Evolutionary conservation across 768 basidiomycete genomes (phyloP), one percentile per base, ranked within the genome.

Genomic region (Trametes cingulata): DNA sequence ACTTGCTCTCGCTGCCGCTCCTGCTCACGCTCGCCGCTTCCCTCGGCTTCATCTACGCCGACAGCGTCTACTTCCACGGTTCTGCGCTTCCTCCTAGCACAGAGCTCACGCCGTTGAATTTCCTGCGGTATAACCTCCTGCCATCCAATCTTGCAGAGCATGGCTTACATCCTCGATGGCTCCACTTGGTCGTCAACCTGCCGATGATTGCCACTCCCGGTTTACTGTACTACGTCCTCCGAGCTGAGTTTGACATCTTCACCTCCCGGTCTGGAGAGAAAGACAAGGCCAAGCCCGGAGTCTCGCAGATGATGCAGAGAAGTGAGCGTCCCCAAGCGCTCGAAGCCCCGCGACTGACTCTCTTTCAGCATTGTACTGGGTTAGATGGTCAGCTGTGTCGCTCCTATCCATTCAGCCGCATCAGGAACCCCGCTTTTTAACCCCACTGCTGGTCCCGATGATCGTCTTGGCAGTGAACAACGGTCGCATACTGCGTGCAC

Each of bases 131-230:
- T 58, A 78, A 77, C 59, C 52, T 76, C n/a, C 69, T 71, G 2
- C 54, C 71, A 10, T 62, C 68, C 15, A 77, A 78, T 65, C 71
- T 77, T 35, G 73, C 73, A 0, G 71, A 69, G 25, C 77, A 78
- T 48, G 77, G 77, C 9, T 54, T 77, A 15, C 77, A 78, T 63
- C 77, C 77, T 1, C 68, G 68, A 20, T 77, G 76, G 77, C 67
- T 78, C 6, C 77, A 77, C 57, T 48, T 73, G 33, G 67, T 70
- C 20, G 72, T 78, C 29, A 78, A 78, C 61, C 57, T 78, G 10
- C 76, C 77, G 17, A 71, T 78, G 70, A 58, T 78, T 14, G 65
- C 77, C 3, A 74, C 76, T 17, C 76, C 76, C 4, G 56, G 71
- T 13, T n/a, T 76, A n/a, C 51, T 70, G 9, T 67, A 52, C 36